A percentile compares a stretch with the other conserved stretches of the same genome.
Conservation (phyloP, 805 yeast genomes). For the Metschnikowia peoriensis region DNA sequence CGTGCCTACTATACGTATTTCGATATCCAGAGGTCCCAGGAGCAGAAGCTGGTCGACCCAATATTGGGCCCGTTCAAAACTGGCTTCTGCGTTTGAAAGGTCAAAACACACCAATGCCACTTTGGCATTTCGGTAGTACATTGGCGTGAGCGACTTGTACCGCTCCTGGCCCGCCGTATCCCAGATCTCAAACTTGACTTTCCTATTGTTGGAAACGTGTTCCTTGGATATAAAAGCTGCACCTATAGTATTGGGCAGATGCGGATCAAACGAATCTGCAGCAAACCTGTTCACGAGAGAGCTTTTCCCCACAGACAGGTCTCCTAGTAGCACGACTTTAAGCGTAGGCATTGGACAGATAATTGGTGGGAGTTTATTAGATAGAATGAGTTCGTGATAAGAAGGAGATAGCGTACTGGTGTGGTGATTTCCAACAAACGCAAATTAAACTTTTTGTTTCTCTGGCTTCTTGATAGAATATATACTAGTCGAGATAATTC, state of each 20-base stretch:
- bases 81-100: slow-evolving; percentile 46
- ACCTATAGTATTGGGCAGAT: slow-evolving; percentile 93
- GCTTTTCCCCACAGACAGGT: slow-evolving; percentile 61
- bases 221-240: slow-evolving; percentile 93
- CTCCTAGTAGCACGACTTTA: slow-evolving; percentile 48
- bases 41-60: slow-evolving; percentile 81
- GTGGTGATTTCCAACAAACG: too few species aligned
- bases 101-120: slow-evolving; percentile 86
- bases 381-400: too few species aligned
- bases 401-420: too few species aligned
- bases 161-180: slow-evolving; percentile 90
- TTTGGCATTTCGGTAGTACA: slow-evolving; percentile 45
- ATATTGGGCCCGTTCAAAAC: slow-evolving; percentile 70
- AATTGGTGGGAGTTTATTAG: too few species aligned
- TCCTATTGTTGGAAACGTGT: slow-evolving; percentile 33
- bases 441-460: too few species aligned
- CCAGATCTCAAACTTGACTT: slow-evolving; percentile 71
- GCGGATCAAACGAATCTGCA: slow-evolving; percentile 66
- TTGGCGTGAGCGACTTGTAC: slow-evolving; percentile 44
- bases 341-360: slow-evolving; percentile 6
- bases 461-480: too few species aligned
- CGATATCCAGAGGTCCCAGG: slow-evolving; percentile 25
- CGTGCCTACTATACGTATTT: slow-evolving; percentile 69
- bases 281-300: slow-evolving; percentile 83
- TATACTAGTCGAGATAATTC: too few species aligned